phyloP scores from a whole-genome alignment of 2,329 filamentous ascomycete genomes.

The Tolypocladium tropicale region DNA sequence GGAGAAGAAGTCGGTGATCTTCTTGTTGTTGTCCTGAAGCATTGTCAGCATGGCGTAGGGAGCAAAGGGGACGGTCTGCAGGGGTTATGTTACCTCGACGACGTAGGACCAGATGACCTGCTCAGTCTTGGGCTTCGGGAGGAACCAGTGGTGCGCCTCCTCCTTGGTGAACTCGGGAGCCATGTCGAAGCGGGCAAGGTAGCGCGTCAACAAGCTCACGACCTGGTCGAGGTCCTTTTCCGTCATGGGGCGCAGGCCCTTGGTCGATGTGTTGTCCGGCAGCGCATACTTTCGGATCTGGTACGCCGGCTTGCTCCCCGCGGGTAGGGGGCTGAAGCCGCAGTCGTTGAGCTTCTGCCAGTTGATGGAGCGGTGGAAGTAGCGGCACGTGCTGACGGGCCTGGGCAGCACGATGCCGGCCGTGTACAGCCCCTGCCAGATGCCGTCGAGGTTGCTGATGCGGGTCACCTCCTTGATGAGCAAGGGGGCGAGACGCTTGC shows the following conservation, averaged over 20 bases:
- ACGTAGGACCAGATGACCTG: conserved; percentile 93
- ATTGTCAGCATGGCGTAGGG: background rate
- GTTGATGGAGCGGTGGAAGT: conserved; percentile 88
- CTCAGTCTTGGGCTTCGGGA: conserved; percentile 55
- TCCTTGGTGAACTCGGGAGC: conserved; percentile 69
- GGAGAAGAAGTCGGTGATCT: conserved; percentile 93
- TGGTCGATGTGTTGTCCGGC: conserved; percentile 60
- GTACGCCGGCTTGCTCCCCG: conserved; percentile 71
- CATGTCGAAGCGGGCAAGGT: conserved; percentile 72
- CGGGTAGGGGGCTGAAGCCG: conserved; percentile 82
- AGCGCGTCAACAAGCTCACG: conserved; percentile 62
- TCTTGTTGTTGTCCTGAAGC: conserved; percentile 48
- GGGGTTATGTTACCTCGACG: conserved; percentile 54
- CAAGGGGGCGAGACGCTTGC: conserved; percentile 84
- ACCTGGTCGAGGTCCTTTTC: conserved; percentile 69
- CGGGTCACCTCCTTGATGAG: conserved; percentile 97
- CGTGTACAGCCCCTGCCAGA: conserved; percentile 95
- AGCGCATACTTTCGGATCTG: conserved; percentile 82
- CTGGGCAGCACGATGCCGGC: conserved; percentile 84
- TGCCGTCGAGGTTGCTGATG: conserved; percentile 72
- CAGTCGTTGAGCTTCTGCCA: conserved; percentile 95
- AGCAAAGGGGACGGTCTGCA: background rate
- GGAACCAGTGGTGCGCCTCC: conserved; percentile 83
- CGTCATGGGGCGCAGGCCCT: conserved; percentile 73
- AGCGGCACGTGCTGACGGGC: conserved; percentile 85